Base-by-base conservation (phyloP, 2,329 filamentous ascomycete genomes). In the Cladophialophora carrionii region DNA sequence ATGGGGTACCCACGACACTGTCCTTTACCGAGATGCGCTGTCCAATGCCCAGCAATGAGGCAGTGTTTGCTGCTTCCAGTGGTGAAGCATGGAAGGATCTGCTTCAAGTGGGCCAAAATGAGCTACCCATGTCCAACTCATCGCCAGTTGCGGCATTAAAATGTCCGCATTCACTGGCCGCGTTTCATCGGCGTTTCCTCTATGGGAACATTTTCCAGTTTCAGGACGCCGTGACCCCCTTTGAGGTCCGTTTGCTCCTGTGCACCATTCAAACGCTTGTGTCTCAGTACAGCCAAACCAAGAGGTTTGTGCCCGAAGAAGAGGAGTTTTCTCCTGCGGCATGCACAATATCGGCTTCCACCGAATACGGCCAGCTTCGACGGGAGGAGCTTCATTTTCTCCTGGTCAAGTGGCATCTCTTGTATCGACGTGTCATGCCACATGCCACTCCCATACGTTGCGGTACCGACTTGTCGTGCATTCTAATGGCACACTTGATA, bases 271-370 rank as follows among this genome's bases (percentile, higher is more conserved):
- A 55, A 34, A 55, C 52, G 17, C 29, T 55, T 8, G 52, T 55
- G 29, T 55, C 52, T n/a, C 52, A 55, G 52, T 55, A 55, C 20
- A 55, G 52, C 29, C 52, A 55, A 34, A 55, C 52, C 29, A 55
- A 34, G 14, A 34, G 52, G 34, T 41, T 41, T 41, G 34, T 41
- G 14, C 34, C 34, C 34, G 34, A 41, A 17, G 34, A 41, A 17
- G 34, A 41, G 34, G 34, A 41, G 17, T 41, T 41, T 41, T 6
- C 14, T 14, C 14, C 12, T 17, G 34, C 12, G 17, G 14, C 4
- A 41, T 41, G 34, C 17, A 41, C 4, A 14, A 41, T 41, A 17
- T 41, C 34, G 34, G 34, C 34, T 7, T 41, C 34, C 14, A 41
- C 34, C 14, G 34, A 41, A 41, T 41, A 41, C 34, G 34, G 34